A percentile compares a stretch with the other conserved stretches of the same genome.
phyloP scores from a whole-genome alignment of 2,329 filamentous ascomycete genomes.

The Aspergillus novofumigatus region DNA sequence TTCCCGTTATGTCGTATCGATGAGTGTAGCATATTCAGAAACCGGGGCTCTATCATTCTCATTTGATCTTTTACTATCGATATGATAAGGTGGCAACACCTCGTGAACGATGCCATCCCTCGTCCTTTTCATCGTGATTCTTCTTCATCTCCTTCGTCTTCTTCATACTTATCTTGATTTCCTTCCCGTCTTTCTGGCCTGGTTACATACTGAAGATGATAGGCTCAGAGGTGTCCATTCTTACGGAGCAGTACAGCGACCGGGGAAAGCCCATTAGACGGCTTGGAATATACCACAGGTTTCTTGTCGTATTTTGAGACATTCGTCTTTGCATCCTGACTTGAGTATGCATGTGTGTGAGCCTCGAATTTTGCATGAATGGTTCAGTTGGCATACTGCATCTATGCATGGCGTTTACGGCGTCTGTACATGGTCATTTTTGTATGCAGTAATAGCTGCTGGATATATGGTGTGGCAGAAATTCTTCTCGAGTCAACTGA shows the following conservation, averaged over 20 bases:
- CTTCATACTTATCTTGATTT: neutral
- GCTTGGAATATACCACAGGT: neutral
- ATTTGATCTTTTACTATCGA: neutral
- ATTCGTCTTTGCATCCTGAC: neutral
- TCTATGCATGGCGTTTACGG: neutral
- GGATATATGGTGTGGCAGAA: neutral
- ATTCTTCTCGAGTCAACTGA: neutral
- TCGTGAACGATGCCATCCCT: neutral
- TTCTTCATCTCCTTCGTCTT: neutral
- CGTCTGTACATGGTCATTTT: neutral
- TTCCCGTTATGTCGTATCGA: conserved; percentile 41
- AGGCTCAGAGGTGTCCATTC: neutral
- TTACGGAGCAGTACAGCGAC: neutral
- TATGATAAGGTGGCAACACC: neutral
- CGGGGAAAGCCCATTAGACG: neutral
- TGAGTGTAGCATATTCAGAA: conserved; percentile 17
- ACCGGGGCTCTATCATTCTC: neutral
- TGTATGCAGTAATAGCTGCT: neutral
- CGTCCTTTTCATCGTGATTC: neutral
- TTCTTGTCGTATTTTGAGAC: neutral
- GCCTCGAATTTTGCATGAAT: neutral
- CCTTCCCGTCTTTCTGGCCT: neutral
- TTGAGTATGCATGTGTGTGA: neutral
- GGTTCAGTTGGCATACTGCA: neutral
- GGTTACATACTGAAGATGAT: neutral